Conservation (phyloP, 2,329 filamentous ascomycete genomes). For the Diplodia corticola region DNA sequence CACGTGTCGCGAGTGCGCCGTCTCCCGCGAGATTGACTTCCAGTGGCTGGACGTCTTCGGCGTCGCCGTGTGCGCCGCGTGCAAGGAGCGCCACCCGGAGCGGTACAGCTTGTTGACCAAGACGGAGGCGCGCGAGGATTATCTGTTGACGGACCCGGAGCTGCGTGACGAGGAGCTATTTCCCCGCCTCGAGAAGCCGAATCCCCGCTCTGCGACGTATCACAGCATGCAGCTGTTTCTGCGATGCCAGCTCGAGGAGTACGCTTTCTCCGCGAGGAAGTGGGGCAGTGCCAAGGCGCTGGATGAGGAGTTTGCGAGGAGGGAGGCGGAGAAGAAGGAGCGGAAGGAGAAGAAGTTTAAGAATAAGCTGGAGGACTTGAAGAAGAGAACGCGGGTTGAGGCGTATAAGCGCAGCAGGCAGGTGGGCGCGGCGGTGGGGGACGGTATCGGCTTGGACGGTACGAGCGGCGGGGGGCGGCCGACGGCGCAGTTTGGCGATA, state of each 20-base stretch:
- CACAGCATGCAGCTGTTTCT: constrained; percentile 99
- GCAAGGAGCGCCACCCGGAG: constrained; percentile 87
- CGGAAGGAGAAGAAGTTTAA: constrained; percentile 91
- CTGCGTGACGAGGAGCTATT: constrained; percentile 84
- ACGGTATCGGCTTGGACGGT: constrained; percentile 13
- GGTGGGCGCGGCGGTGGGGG: constrained; percentile 41
- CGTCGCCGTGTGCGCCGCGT: constrained; percentile 72
- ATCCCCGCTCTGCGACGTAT: constrained; percentile 94
- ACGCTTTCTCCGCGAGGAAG: constrained; percentile 77
- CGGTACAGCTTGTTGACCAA: constrained; percentile 96
- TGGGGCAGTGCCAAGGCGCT: constrained; percentile 87
- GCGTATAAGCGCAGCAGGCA: constrained; percentile 66
- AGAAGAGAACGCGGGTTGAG: constrained; percentile 90
- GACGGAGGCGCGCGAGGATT: constrained; percentile 94
- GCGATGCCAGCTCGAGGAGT: constrained; percentile 90
- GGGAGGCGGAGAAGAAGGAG: constrained; percentile 76
- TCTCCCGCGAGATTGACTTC: constrained; percentile 84
- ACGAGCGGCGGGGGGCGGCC: constrained; percentile 65
- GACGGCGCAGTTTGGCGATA: constrained; percentile 68
- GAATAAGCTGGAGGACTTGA: constrained; percentile 82
- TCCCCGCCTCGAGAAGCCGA: constrained; percentile 84
- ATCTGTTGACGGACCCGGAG: constrained; percentile 90
- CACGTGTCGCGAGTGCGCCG: constrained; percentile 77
- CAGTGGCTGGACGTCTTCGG: constrained; percentile 87
- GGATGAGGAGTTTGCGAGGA: constrained; percentile 82